Evolutionary conservation across 148 eudicot species (phyloP), one percentile per base, ranked within the genome.

Genomic region (Vaccinium vitisidaea): DNA sequence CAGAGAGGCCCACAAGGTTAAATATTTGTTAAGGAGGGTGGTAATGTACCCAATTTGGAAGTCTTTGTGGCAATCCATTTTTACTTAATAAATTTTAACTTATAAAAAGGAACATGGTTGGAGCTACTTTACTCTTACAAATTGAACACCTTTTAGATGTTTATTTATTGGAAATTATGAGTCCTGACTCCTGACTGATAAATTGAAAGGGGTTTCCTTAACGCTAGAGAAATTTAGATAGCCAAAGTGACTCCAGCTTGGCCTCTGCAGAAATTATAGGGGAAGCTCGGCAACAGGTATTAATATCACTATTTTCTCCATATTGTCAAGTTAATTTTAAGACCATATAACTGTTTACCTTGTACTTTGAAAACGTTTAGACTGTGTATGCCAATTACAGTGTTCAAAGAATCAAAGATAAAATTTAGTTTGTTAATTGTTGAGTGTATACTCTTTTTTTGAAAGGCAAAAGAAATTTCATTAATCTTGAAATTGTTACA

Each of bases 251-350:
- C 83, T 89, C 93, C 87, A 97, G 98, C 88, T 69, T 89, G 85
- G 90, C 89, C 80, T 92, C 98, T 56, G 90, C 91, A 43, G 93
- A 95, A 49, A 84, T 90, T 70, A 88, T 97, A 79, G 91, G 88
- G 74, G 93, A 95, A 74, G 93, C 96, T 83, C 98, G 99, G 19
- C 93, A 90, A 79, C 92, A 94, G 98, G 99, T 95, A 83, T 55
- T 12, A 36, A 12, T 46, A 70, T 3, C 39, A 27, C 77, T 25
- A 81, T 12, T 36, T 5, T 79, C 23, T 19, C 16, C 7, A 1
- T 86, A 54, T 5, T 7, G 49, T 54, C 63, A 78, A 6, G 36
- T 52, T 52, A 78, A 67, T 25, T 25, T 78, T 50, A 78, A 49
- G 4, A 50, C 27, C 48, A 11, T 48, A 76, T 48, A n/a, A 21